Base-by-base conservation (phyloP, 305 asterid genomes). In the Lippia alba region DNA sequence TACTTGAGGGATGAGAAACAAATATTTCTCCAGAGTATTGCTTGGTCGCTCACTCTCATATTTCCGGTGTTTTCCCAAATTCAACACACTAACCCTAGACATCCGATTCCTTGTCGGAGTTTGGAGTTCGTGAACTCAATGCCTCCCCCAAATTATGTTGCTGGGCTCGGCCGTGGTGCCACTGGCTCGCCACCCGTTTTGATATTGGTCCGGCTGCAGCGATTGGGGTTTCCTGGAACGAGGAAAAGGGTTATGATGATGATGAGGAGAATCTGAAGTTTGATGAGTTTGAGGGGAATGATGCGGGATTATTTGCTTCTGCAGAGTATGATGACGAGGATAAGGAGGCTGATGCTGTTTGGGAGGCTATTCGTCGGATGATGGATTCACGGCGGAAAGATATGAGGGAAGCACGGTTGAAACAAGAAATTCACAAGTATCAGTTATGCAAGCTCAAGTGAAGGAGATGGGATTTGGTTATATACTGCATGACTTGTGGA, bases 81-180 rank as follows among this genome's bases (percentile, higher is more conserved):
- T 83, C 90, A 51, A 85, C 92, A 67, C 75, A 67, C 75, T 87
- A 74, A 72, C 84, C 69, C 77, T 87, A 20, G 83, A 81, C 55
- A 57, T 78, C 59, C 86, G 86, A 0, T 64, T 87, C 11, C 44
- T 70, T 51, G 89, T 84, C 60, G 89, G 86, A 66, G 84, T 41
- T 63, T 84, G 0, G 91, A 88, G 1, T 86, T 86, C 58, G 85
- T 89, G 15, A 79, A 68, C 79, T 67, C 96, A 5, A 82, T 72
- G 48, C 94, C 96, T 1, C 96, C 96, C 6, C 79, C 94, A 4
- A 92, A 90, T 81, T 93, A 90, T 65, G 98, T 90, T 6, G 97
- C 96, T 32, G 97, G 98, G 18, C 73, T 93, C 14, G 98, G 98
- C 14, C 98, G 98, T 86, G 97, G 97, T 14, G 98, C 98, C 46